Evolutionary conservation across 129 eudicot genomes (phyloP), one percentile per base, ranked within the genome.

Genomic region (Centrapalus pauciflorus): DNA sequence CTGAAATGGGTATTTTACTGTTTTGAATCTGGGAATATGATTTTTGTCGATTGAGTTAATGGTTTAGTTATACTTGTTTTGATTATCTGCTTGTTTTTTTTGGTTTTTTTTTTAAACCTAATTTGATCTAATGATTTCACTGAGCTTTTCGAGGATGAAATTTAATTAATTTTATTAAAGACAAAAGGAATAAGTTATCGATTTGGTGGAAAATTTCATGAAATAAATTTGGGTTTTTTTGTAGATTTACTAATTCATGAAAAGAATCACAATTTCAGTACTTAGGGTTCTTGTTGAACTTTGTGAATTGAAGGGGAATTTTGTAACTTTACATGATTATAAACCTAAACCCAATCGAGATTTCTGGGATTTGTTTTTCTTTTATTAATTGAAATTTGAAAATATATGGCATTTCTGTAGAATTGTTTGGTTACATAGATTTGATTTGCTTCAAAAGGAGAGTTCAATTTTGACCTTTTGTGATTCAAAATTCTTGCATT

Each of bases 1-100:
- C 27, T 57, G 20, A 57, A 66, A 46, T 57, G 21, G 68, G 55
- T 75, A n/a, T 57, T 58, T n/a, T n/a, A n/a, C n/a, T n/a, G n/a
- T n/a, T 48, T 58, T 67, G 55, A 75, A 75, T 66, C 79, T 66
- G 74, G 68, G 68, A 21, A 40, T 41, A 60, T 41, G 67, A 30
- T 65, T 67, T 60, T 55, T 13, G 19, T 10, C 33, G 55, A 26
- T 62, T 51, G 25, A 14, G 54, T 64, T 29, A 37, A 6, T 72
- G 46, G 12, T 27, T 3, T 16, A 26, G 10, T 35, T 51, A 50
- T 7, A 72, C n/a, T n/a, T n/a, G 64, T 61, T 72, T 37, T 29
- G 33, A 21, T 73, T 29, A 65, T 45, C 14, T 74, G 14, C 17
- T 55, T 65, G 23, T 20, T 41, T 55, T 73, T 69, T 21, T 32